Evolutionary conservation across 441 rosid species (phyloP).

Genomic region (Flueggea neowawraea): DNA sequence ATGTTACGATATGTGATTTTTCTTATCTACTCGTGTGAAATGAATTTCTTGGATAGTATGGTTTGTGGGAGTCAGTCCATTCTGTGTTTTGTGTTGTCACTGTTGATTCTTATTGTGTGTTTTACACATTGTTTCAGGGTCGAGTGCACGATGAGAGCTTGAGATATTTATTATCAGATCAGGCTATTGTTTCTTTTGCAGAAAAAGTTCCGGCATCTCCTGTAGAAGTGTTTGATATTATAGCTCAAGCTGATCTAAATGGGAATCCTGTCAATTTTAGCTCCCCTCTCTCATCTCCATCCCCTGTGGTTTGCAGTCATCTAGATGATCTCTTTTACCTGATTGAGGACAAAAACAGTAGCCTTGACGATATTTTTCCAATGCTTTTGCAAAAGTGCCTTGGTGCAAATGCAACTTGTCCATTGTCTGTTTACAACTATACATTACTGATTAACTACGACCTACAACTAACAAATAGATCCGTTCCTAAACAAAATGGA

Average conservation of each 20-base stretch:
- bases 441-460: slow-evolving; percentile 53
- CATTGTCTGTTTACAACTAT: slow-evolving; percentile 66
- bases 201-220: slow-evolving; percentile 39
- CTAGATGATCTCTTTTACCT: slow-evolving; percentile 47
- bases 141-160: slow-evolving; percentile 95
- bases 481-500: slow-evolving; percentile 51
- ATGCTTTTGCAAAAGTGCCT: slow-evolving; percentile 58
- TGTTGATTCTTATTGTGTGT: slow-evolving; percentile 12
- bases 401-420: slow-evolving; percentile 77
- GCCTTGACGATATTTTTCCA: slow-evolving; percentile 40
- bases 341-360: slow-evolving; percentile 37
- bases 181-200: slow-evolving; percentile 67
- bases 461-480: slow-evolving; percentile 32
- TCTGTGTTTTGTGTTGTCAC: slow-evolving; percentile 2
- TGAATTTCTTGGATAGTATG: neutral
- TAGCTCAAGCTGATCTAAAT: slow-evolving; percentile 61
- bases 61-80: neutral
- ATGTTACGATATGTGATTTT: no score
- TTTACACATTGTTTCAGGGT: slow-evolving; percentile 53
- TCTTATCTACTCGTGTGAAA: no score
- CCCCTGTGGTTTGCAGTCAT: slow-evolving; percentile 70
- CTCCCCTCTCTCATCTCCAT: slow-evolving; percentile 54
- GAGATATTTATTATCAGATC: slow-evolving; percentile 79
- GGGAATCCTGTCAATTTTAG: slow-evolving; percentile 38
- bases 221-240: slow-evolving; percentile 39